Conservation (phyloP, 108 stramenopile species). For the Aureococcus anophagefferens region DNA sequence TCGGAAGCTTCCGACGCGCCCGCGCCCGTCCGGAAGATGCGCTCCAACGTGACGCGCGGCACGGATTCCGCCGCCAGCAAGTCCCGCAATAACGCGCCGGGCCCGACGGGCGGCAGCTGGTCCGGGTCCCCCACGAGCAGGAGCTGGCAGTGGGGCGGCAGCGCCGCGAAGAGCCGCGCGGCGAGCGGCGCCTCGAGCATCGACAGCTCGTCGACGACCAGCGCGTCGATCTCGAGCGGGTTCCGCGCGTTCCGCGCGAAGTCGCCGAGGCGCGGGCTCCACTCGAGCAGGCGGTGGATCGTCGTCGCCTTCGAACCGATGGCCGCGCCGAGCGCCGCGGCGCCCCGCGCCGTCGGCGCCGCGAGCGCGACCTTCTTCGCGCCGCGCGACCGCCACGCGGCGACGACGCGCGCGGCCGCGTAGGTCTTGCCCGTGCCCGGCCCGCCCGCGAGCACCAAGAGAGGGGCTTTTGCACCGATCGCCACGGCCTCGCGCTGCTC, state of each 20-base stretch:
- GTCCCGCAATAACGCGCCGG: constrained; percentile 3
- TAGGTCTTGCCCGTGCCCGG: background rate
- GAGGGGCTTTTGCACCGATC: too few relatives aligned
- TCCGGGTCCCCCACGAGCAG: constrained; percentile 9
- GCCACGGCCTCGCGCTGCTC: background rate
- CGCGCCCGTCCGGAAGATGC: constrained; percentile 6
- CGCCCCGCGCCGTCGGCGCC: background rate
- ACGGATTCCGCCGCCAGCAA: background rate
- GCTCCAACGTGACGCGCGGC: background rate
- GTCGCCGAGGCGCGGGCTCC: background rate
- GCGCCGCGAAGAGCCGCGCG: background rate
- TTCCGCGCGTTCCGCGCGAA: background rate
- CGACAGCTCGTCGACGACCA: constrained; percentile 12
- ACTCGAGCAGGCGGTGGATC: background rate
- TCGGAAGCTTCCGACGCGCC: background rate
- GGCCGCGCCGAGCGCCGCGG: background rate
- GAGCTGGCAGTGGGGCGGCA: background rate
- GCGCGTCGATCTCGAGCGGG: background rate
- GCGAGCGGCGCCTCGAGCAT: constrained; percentile 6
- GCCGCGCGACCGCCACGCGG: background rate
- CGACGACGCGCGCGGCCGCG: background rate
- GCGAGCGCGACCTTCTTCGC: background rate
- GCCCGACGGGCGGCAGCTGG: constrained; percentile 12
- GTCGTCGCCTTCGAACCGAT: background rate
- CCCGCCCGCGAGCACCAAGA: background rate